Evolutionary conservation across 2,329 filamentous ascomycete species (phyloP), one percentile per base, ranked within the genome.

Genomic region (Alternaria conjuncta): DNA sequence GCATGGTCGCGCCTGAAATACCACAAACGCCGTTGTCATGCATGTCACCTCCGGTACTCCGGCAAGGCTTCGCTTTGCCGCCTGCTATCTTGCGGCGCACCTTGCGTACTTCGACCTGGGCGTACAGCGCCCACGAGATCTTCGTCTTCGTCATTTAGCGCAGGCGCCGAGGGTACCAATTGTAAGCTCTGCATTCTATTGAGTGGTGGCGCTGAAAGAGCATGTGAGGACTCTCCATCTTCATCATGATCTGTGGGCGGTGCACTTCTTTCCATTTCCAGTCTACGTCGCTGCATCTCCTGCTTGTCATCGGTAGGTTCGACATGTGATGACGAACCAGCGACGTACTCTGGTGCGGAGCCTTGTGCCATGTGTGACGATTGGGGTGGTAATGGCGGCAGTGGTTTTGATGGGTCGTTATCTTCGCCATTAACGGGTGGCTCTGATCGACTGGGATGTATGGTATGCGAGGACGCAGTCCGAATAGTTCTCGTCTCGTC

Each of bases 241-340:
- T 74, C 73, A 12, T 70, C 65, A 11, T 71, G 65, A 5, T 74
- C 70, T 3, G 61, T 69, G 2, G 75, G 74, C 3, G 83, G 83
- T 5, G 80, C 81, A 43, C 82, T 84, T 9, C 76, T 74, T 47
- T 82, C 80, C 64, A 79, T 69, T 65, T 82, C 73, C 5, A 84
- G 68, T 51, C 80, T 73, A 9, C 78, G 76, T 15, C 81, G 73
- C 55, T 94, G 91, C 7, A 93, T 82, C 75, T 96, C 93, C 70
- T 90, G 89, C 77, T 96, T 96, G 78, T 96, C 94, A 59, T 96
- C 92, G 13, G 80, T 83, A 4, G 81, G 76, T 66, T 66, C 78
- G 3, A 78, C 68, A 43, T 74, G 71, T 9, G 75, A 74, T 9
- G 83, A 72, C 18, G 72, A 70, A 1, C 70, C 65, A 20, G 73